Conservation (phyloP, 108 stramenopile species). For the Cyclotella atomus region DNA sequence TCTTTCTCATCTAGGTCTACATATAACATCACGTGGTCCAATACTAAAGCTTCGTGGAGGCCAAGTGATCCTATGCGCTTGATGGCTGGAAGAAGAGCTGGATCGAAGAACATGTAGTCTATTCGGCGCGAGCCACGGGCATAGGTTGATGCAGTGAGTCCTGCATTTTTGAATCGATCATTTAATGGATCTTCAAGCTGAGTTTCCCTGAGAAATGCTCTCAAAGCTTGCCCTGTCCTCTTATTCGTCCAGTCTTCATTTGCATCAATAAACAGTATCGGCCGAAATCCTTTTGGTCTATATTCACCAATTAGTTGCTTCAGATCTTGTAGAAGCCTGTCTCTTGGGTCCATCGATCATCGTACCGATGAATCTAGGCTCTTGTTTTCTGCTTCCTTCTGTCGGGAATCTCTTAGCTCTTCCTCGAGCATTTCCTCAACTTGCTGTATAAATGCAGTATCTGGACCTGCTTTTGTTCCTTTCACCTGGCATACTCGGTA, state of each 20-base stretch:
- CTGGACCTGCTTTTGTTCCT: not conserved
- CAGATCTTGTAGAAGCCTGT: not conserved
- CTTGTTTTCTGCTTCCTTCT: not conserved
- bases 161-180: not conserved
- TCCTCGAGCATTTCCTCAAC: not conserved
- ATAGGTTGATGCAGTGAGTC: not conserved
- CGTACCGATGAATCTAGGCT: not conserved
- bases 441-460: not conserved
- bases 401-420: not conserved
- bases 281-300: not conserved
- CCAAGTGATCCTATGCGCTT: conserved; percentile 6
- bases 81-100: not conserved
- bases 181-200: not conserved
- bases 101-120: conserved; percentile 9
- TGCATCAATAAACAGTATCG: not conserved
- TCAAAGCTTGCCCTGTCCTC: not conserved
- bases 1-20: not conserved
- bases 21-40: conserved; percentile 6
- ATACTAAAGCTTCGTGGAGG: not conserved
- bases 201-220: not conserved
- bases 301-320: not conserved
- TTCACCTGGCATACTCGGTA: conserved; percentile 12
- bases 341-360: not conserved
- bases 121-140: not conserved
- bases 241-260: conserved; percentile 11